A percentile compares a stretch with the other conserved stretches of the same genome.
Evolutionary conservation across 2,329 filamentous ascomycete genomes (phyloP).

Genomic region (Tolypocladium sp.): DNA sequence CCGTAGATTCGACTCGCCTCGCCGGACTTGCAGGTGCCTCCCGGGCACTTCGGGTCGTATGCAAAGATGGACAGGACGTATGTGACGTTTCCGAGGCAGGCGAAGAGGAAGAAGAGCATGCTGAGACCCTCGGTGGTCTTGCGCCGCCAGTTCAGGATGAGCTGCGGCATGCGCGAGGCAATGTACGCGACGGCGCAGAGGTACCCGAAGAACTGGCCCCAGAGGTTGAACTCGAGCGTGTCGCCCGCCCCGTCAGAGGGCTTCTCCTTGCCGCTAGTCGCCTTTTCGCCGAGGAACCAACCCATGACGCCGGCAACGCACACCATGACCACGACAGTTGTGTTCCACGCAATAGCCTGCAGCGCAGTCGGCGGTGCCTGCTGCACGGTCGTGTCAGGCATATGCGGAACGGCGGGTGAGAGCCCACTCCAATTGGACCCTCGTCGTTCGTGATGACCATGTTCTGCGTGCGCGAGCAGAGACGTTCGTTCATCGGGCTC

Average conservation of each 20-base stretch:
- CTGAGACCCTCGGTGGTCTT: constrained; percentile 91
- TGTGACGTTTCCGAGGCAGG: constrained; percentile 88
- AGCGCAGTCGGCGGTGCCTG: constrained; percentile 39
- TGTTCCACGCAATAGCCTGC: constrained; percentile 63
- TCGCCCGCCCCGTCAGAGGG: constrained; percentile 29
- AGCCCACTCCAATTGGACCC: constrained; percentile 52
- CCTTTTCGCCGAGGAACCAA: constrained; percentile 59
- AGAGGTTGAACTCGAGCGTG: constrained; percentile 57
- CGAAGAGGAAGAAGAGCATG: constrained; percentile 93
- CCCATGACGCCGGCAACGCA: constrained; percentile 74
- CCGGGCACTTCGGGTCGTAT: constrained; percentile 65
- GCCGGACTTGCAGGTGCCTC: constrained; percentile 47
- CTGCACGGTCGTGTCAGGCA: constrained; percentile 37
- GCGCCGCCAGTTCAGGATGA: constrained; percentile 83
- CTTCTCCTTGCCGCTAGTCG: constrained; percentile 29
- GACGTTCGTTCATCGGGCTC: constrained; percentile 44
- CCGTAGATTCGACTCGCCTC: constrained; percentile 63
- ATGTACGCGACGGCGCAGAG: constrained; percentile 86
- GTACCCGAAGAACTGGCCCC: constrained; percentile 89
- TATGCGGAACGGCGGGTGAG: constrained; percentile 75
- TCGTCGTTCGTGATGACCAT: constrained; percentile 34
- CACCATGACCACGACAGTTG: constrained; percentile 68
- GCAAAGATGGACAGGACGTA: constrained; percentile 89
- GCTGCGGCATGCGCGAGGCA: constrained; percentile 78
- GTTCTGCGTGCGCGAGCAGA: constrained; percentile 35